These are phyloP conservation scores for Allium sativum DNA, from an alignment of 106 monocot species.

Conservation along the genomic window DNA sequence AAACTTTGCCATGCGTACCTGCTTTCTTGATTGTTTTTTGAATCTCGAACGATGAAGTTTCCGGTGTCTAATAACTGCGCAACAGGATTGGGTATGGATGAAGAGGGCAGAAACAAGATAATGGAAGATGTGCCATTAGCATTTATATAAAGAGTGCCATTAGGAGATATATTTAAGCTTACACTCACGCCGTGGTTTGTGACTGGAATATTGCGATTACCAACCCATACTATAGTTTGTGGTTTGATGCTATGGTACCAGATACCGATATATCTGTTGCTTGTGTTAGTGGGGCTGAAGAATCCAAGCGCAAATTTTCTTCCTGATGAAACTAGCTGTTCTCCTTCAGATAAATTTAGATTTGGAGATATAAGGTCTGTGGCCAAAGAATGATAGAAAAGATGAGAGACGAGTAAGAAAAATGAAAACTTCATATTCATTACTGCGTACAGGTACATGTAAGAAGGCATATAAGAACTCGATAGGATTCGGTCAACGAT, in stretches of 20 bases:
- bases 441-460: too few relatives aligned
- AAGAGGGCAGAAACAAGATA: not conserved
- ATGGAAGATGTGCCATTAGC: not conserved
- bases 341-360: slow-evolving; percentile 1
- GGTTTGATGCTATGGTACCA: slow-evolving; percentile 19
- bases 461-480: too few relatives aligned
- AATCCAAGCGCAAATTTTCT: slow-evolving; percentile 18
- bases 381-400: slow-evolving; percentile 7
- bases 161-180: not conserved
- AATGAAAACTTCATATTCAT: not conserved
- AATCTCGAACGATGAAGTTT: slow-evolving; percentile 11
- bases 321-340: slow-evolving; percentile 14
- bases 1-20: slow-evolving; percentile 13
- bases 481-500: too few relatives aligned
- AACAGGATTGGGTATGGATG: not conserved
- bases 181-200: not conserved
- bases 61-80: slow-evolving; percentile 14
- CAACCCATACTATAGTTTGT: slow-evolving; percentile 13
- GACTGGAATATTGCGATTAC: slow-evolving; percentile 8
- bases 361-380: slow-evolving; percentile 4
- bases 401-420: not conserved
- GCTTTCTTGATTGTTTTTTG: not conserved
- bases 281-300: slow-evolving; percentile 12
- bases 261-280: slow-evolving; percentile 17
- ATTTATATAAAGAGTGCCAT: slow-evolving; percentile 3